Base-by-base conservation (phyloP, 305 asterid genomes). In the Plantago lanceolata region DNA sequence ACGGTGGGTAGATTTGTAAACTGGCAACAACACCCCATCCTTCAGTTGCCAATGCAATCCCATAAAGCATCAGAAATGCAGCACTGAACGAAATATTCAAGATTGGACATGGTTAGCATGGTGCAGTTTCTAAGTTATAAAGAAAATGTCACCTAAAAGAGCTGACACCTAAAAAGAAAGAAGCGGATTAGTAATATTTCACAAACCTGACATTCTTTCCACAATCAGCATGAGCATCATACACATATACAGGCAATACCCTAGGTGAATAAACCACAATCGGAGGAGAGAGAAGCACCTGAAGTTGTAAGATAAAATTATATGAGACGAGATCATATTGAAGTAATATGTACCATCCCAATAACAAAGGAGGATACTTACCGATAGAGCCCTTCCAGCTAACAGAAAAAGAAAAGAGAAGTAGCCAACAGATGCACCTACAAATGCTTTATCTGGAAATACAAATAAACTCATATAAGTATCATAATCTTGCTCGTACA, bases 1-100 rank as follows among this genome's bases (percentile, higher is more conserved):
- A 94, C n/a, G 99, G 97, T 49, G 97, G 97, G 82, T 90, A 86
- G 53, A 94, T 88, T 69, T 86, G 88, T 87, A 94, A 88, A 72
- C 99, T 94, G 68, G 99, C 99, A 57, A 94, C 99, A 48, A 94
- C 99, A 51, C 99, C 99, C 99, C 99, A 94, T 60, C 99, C 97
- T 86, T 94, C 99, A 68, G 57, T 82, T 61, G 99, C 99, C 85
- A 94, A 77, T 40, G 96, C 99, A 67, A 94, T 76, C 68, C 95
- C 99, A 57, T 90, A 94, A 61, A 94, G 97, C 86, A 94, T 71
- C 78, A 94, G 93, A 80, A 94, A 94, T 66, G 99, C 97, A 76
- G 94, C 95, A 78, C 99, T 94, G 87, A 17, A 67, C 43, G 63
- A 62, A 75, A 64, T 17, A 71, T 28, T 56, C 19, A 65, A 63